Base-by-base conservation (phyloP, 768 basidiomycete species). In the Hygrophorus russula region DNA sequence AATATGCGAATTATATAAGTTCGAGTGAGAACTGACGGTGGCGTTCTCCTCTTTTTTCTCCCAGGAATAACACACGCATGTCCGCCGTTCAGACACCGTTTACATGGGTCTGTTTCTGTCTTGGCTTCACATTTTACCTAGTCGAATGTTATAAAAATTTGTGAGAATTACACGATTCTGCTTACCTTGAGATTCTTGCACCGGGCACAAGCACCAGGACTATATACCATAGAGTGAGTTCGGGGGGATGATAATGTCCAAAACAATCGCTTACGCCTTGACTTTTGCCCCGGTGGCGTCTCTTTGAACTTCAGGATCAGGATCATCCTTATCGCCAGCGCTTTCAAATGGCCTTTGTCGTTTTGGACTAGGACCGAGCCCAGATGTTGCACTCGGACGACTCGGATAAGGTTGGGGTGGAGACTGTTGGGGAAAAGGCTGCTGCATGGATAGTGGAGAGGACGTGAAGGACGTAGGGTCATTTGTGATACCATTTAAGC, bases 31-130 rank as follows among this genome's bases (percentile, higher is more conserved):
- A 63, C 81, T 57, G 61, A 88, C 85, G 82, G 86, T 41, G 86
- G 85, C 4, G 79, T 72, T 36, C 80, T 69, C 45, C 85, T 79
- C 54, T 83, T 82, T 61, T 85, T 88, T 48, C 82, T 71, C n/a
- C 84, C 85, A n/a, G 85, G 85, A 39, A 82, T 84, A 33, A 79
- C 62, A 51, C 85, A 89, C 41, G 84, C 81, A 44, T 83, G 78
- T 5, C 73, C 74, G 8, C 80, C 80, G 47, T 75, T 74, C 43
- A 73, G 59, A 53, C 85, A 89, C 9, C 85, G 78, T 55, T 76
- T 84, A 60, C 85, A 89, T 2, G 76, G 76, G 52, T 87, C 82
- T 11, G 69, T 74, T 39, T 82, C 80, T 11, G 73, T 73, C 56
- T 67, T 75, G 59, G 84, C 82, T 59, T 86, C 84, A 57, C 85